A percentile compares a stretch with the other conserved stretches of the same genome.
These are phyloP conservation scores for Takashimella tepidaria DNA, from an alignment of 1,284 basidiomycete genomes.

Conservation along the genomic window DNA sequence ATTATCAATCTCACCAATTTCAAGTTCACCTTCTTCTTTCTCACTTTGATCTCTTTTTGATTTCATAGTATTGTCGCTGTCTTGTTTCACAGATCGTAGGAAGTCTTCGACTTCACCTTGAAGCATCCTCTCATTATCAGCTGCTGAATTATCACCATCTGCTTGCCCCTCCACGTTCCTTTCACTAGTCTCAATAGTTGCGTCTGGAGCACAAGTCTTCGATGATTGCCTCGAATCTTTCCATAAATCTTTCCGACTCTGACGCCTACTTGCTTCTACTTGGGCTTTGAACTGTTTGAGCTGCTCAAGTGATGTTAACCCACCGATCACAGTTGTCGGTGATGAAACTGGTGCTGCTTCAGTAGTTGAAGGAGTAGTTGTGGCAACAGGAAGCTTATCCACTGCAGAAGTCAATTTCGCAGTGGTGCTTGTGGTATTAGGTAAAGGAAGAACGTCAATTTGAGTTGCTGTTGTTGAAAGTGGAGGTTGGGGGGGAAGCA, in stretches of 20 bases:
- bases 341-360: too few species aligned
- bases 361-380: too few species aligned
- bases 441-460: too few species aligned
- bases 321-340: not conserved
- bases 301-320: slow-evolving; percentile 15
- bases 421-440: too few species aligned
- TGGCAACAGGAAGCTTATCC: too few species aligned
- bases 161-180: not conserved
- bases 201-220: too few species aligned
- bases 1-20: not conserved
- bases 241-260: not conserved
- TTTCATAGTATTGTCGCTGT: not conserved
- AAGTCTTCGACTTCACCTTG: not conserved
- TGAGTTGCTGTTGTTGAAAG: too few species aligned
- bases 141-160: not conserved
- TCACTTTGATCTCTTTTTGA: not conserved
- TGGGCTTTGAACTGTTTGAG: slow-evolving; percentile 16
- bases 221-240: not conserved
- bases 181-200: not conserved
- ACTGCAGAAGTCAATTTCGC: too few species aligned
- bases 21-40: not conserved
- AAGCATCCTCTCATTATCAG: not conserved
- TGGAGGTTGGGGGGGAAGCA: too few species aligned
- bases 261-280: slow-evolving; percentile 10
- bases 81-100: not conserved